Conservation (phyloP, 2,329 filamentous ascomycete species). For the Beauveria brongniartii region DNA sequence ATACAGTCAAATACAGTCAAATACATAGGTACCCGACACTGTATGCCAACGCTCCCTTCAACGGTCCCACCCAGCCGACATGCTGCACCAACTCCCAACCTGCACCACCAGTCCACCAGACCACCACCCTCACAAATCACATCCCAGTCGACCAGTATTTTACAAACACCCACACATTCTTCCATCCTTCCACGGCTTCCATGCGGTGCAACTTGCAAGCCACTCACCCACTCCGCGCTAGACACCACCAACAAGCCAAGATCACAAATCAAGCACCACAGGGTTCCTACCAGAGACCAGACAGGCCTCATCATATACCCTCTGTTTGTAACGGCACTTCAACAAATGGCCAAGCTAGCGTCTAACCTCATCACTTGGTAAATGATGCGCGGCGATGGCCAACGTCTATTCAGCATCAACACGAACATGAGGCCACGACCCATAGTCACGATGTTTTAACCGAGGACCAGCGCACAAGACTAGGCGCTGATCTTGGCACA, state of each 20-base stretch:
- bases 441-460: not conserved
- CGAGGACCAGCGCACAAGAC: not conserved
- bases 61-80: not conserved
- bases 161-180: not conserved
- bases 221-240: not conserved
- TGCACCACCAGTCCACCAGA: not conserved
- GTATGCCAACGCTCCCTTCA: too few species aligned
- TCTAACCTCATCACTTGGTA: not conserved
- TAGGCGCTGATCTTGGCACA: not conserved
- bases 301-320: not conserved
- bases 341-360: not conserved
- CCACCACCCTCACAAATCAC: not conserved
- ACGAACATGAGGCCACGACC: not conserved
- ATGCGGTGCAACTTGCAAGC: not conserved
- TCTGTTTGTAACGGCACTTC: not conserved
- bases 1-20: not conserved
- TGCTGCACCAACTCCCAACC: not conserved
- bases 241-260: not conserved
- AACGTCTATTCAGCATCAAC: not conserved
- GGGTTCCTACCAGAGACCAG: too few species aligned
- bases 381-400: not conserved
- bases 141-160: too few species aligned
- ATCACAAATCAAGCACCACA: not conserved
- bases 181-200: slow-evolving; percentile 6
- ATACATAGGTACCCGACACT: not conserved